These are phyloP conservation scores for Amauroascus verrucosus DNA, from an alignment of 2,329 filamentous ascomycete genomes.

Conservation along the genomic window DNA sequence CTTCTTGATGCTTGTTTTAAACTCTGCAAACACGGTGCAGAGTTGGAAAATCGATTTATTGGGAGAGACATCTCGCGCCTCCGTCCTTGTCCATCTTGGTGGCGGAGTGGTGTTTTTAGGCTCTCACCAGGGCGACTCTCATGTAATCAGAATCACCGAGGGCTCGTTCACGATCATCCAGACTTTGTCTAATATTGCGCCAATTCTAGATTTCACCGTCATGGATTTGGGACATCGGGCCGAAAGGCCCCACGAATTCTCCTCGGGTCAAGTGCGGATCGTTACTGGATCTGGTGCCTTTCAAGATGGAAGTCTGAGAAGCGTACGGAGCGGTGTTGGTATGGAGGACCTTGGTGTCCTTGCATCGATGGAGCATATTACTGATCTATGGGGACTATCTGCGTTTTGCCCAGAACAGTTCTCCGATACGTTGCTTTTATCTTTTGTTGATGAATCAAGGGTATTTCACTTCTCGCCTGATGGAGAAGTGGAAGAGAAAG, in stretches of 20 bases:
- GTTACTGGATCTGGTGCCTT: slow-evolving; percentile 88
- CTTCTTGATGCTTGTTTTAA: slow-evolving; percentile 66
- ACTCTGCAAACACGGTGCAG: slow-evolving; percentile 54
- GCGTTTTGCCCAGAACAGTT: slow-evolving; percentile 36
- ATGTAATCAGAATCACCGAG: slow-evolving; percentile 58
- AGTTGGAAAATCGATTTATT: slow-evolving; percentile 61
- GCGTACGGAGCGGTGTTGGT: slow-evolving; percentile 85
- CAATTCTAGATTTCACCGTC: slow-evolving; percentile 84
- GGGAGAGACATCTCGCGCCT: slow-evolving; percentile 62
- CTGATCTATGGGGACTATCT: slow-evolving; percentile 61
- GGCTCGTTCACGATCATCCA: slow-evolving; percentile 60
- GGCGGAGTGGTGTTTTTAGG: slow-evolving; percentile 67
- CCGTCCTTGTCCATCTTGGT: slow-evolving; percentile 63
- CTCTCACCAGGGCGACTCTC: slow-evolving; percentile 86
- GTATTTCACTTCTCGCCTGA: slow-evolving; percentile 64
- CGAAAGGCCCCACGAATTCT: slow-evolving; percentile 77
- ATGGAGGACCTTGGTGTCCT: slow-evolving; percentile 78
- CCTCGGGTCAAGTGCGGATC: slow-evolving; percentile 85
- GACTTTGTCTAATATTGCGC: slow-evolving; percentile 72
- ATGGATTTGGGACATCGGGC: slow-evolving; percentile 91
- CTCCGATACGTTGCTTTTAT: slow-evolving; percentile 63
- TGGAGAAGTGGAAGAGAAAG: slow-evolving; percentile 77
- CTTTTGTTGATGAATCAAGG: slow-evolving; percentile 73
- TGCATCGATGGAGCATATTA: slow-evolving; percentile 64
- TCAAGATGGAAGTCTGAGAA: slow-evolving; percentile 76